These are phyloP conservation scores for Schizochytrium sp. DNA, from an alignment of 108 stramenopile species.

Conservation along the genomic window DNA sequence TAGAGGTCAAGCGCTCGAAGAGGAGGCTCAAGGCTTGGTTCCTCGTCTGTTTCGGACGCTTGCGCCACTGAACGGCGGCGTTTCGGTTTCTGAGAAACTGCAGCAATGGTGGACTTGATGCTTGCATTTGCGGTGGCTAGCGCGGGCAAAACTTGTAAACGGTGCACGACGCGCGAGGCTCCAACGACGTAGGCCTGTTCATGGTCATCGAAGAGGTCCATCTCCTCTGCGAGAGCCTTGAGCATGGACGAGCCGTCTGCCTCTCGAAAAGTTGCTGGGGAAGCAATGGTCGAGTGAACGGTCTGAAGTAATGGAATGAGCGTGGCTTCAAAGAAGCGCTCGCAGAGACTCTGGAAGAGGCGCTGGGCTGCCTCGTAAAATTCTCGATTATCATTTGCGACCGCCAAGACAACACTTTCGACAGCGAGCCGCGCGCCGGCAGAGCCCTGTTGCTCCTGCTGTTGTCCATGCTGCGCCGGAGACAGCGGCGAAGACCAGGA, in stretches of 20 bases:
- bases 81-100: neutral
- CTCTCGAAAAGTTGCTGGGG: neutral
- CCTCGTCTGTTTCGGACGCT: too few species aligned
- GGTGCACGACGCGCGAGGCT: neutral
- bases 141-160: neutral
- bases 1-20: neutral
- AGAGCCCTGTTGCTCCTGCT: too few species aligned
- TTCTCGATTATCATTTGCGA: neutral
- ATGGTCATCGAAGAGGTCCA: neutral
- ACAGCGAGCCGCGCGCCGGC: neutral
- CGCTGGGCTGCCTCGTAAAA: neutral
- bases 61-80: neutral
- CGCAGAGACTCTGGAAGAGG: neutral
- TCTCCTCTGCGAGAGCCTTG: neutral
- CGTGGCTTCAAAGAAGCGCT: neutral
- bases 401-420: neutral
- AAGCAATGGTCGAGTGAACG: neutral
- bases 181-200: neutral
- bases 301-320: neutral
- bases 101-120: neutral
- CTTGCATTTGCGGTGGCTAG: neutral
- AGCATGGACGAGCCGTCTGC: neutral
- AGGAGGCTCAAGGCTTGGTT: neutral
- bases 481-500: neutral
- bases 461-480: too few species aligned